Evolutionary conservation across 495 filamentous ascomycete species (phyloP), one percentile per base, ranked within the genome.

Genomic region (Aspergillus cristatus): DNA sequence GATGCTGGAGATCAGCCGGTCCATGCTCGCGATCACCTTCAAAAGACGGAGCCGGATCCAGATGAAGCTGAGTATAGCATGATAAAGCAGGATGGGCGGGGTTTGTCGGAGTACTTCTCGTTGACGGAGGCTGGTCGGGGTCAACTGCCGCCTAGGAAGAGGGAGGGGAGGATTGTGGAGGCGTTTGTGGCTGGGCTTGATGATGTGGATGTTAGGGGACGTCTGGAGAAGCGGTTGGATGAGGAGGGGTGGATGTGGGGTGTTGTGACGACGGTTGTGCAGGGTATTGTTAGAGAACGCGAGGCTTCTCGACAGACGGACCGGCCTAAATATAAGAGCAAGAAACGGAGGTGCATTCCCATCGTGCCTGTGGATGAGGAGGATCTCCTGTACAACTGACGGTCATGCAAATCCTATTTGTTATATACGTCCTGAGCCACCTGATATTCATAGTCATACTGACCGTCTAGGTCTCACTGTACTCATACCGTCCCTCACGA

Each of bases 401-500:
- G n/a, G n/a, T n/a, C n/a, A n/a, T n/a, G n/a, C n/a, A n/a, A n/a
- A n/a, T n/a, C n/a, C n/a, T 29, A 29, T 29, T 2, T 29, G 28
- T 29, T 11, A 4, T n/a, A n/a, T n/a, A n/a, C n/a, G n/a, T n/a
- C n/a, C n/a, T n/a, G n/a, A n/a, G n/a, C n/a, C n/a, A n/a, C n/a
- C n/a, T n/a, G n/a, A n/a, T n/a, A n/a, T n/a, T n/a, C n/a, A n/a
- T n/a, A n/a, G n/a, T n/a, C n/a, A n/a, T n/a, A n/a, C n/a, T n/a
- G n/a, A n/a, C n/a, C n/a, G n/a, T n/a, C n/a, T 53, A 70, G 32
- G 66, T 70, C 59, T 70, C 66, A 46, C 58, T 57, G 41, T 65
- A 70, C 46, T 55, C 53, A 50, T 70, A 72, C 3, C 54, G 51
- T 11, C 70, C 69, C 43, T 65, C 73, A 7, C 74, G 70, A 54